Evolutionary conservation across 2,329 filamentous ascomycete species (phyloP), one percentile per base, ranked within the genome.

Genomic region (Escovopsis sp.): DNA sequence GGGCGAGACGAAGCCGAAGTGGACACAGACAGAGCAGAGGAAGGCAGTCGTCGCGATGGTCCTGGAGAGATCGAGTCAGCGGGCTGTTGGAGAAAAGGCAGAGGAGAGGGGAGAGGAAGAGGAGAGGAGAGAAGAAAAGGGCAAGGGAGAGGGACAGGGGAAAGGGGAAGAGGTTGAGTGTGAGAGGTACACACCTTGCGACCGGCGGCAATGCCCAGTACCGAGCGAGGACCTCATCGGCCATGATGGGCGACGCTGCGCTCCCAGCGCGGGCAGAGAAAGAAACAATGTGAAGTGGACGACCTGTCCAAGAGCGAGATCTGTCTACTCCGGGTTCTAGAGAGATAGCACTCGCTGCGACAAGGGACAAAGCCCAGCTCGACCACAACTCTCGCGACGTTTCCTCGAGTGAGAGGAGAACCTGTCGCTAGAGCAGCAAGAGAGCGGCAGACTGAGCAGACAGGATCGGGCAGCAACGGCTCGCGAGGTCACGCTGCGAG

Each of bases 21-120:
- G 65, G 28, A 76, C 64, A 25, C 72, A 57, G 28, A 73, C 51
- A 14, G 79, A 84, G 31, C 76, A 62, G 37, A 65, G 50, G 42
- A 81, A 66, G 34, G 75, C 66, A 37, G 68, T 61, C 41, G 74
- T 70, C 49, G 76, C 72, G 41, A 83, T 58, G 40, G 74, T 81
- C 61, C 80, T 85, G 55, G n/a, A 29, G 16, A 26, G 16, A 26
- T 10, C 8, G n/a, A n/a, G 47, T 56, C 43, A 51, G 47, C n/a
- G n/a, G n/a, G n/a, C n/a, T n/a, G n/a, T 16, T 37, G 13, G 5
- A 18, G 18, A 15, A 31, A 27, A 31, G 28, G 15, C n/a, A 19
- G 11, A 2, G 11, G 9, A 6, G 21, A 13, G 28, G 17, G n/a
- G n/a, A n/a, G n/a, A n/a, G n/a, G n/a, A n/a, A n/a, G n/a, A n/a